A percentile compares a stretch with the other conserved stretches of the same genome.
Evolutionary conservation across 257 asterid species (phyloP).

Genomic region (Euphrasia confusa): DNA sequence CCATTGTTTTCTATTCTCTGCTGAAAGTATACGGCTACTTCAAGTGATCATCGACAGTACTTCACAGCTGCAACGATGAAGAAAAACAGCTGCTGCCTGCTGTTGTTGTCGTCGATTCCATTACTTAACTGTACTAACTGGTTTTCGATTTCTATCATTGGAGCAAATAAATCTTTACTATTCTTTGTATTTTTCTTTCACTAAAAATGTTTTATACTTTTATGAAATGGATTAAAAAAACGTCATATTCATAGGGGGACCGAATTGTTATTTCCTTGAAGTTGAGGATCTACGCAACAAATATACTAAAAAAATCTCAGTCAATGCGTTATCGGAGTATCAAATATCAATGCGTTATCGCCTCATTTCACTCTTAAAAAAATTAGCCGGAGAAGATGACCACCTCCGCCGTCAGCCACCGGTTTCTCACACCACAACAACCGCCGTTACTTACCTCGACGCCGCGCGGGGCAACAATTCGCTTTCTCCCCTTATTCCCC

Average conservation of each 20-base stretch:
- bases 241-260: not conserved
- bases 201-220: too few species aligned
- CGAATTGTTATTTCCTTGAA: not conserved
- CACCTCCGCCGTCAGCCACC: slow-evolving; percentile 27
- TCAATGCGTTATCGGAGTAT: not conserved
- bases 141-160: not conserved
- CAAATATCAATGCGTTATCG: slow-evolving; percentile 6
- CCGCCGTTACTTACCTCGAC: slow-evolving; percentile 8
- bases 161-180: not conserved
- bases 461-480: slow-evolving; percentile 5
- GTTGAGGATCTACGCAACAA: not conserved
- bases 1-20: slow-evolving; percentile 49
- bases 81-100: not conserved
- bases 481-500: slow-evolving; percentile 14
- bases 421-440: slow-evolving; percentile 16
- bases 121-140: not conserved
- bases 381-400: slow-evolving; percentile 32
- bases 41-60: slow-evolving; percentile 24
- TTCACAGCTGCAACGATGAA: not conserved
- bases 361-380: not conserved
- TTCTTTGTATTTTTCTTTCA: not conserved
- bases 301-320: not conserved
- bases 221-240: not conserved
- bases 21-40: slow-evolving; percentile 43
- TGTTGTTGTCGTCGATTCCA: too few species aligned